Base-by-base conservation (phyloP, 78 protist genomes). In the Speleostelium caveatum region DNA sequence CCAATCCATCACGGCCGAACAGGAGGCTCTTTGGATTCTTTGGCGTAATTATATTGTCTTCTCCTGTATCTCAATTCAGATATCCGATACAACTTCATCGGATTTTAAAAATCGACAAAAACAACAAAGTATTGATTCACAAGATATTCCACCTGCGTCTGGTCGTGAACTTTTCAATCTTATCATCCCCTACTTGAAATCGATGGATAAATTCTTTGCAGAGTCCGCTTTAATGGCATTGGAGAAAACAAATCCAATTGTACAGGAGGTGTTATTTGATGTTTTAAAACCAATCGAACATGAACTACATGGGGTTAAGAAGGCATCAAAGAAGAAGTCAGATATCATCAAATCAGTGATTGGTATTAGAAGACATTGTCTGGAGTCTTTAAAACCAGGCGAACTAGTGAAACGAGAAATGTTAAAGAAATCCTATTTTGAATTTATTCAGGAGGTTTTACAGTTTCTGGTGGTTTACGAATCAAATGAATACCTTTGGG, bases 1-100 rank as follows among this genome's bases (percentile, higher is more conserved):
- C 0, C 75, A 74, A 38, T 12, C 41, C 10, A 22, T 72, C n/a
- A 69, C 91, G 8, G 16, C 68, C 21, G 86, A 73, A 45, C 65
- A 67, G 28, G 94, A 88, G 53, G 74, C 68, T 7, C 39, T 73
- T 17, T 88, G 72, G 55, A 62, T 88, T 3, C 73, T 85, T 86
- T 88, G 94, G 94, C 41, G 94, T 36, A 88, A 88, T 73, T 88
- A 88, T 61, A 88, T 88, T 24, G 58, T 88, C 22, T 53, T 88
- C 22, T 85, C 94, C 0, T 83, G 91, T 33, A 56, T 67, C 2
- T 69, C 91, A 28, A 83, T 83, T 33, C 91, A 83, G 45, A 67
- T 83, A 7, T 36, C 91, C 0, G 91, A 83, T 38, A 83, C 59
- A 12, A 67, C 75, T 32, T 42, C 68, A 28, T 39, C 69, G 2